Conservation (phyloP, 148 eudicot genomes). For the Heliosperma pusillum region DNA sequence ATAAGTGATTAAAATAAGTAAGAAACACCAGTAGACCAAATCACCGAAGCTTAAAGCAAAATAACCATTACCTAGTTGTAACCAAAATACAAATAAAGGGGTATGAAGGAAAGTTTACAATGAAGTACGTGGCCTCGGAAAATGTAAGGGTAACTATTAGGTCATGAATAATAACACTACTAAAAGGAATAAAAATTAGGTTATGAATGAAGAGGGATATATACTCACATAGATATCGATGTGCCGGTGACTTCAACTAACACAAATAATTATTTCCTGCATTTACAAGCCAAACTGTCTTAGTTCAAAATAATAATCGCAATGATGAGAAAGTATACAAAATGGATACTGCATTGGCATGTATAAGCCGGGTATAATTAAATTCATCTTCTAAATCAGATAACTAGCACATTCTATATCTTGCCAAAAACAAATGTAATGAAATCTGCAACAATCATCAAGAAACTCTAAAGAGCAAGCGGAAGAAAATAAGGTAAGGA, state of each 20-base stretch:
- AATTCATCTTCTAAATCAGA: no score
- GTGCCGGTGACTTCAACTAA: neutral
- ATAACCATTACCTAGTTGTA: no score
- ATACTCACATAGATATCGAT: constrained; percentile 7
- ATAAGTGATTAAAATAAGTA: no score
- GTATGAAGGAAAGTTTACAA: neutral
- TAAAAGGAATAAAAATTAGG: neutral
- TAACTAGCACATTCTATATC: no score
- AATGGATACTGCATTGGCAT: neutral
- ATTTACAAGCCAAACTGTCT: neutral
- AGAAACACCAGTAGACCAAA: no score
- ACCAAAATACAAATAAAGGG: neutral
- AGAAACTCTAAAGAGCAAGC: no score
- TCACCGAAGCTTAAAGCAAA: no score
- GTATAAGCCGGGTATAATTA: neutral
- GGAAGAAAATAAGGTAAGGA: no score
- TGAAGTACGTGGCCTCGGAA: no score
- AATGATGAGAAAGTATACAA: neutral
- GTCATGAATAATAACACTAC: neutral
- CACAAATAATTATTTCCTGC: neutral
- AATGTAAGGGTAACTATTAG: no score
- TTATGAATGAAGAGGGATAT: neutral
- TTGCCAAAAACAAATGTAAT: no score
- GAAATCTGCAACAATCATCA: no score
- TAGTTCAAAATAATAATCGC: neutral